A percentile compares a stretch with the other conserved stretches of the same genome.
These are phyloP conservation scores for Populus hybrid DNA, from an alignment of 441 rosid genomes.

Conservation along the genomic window DNA sequence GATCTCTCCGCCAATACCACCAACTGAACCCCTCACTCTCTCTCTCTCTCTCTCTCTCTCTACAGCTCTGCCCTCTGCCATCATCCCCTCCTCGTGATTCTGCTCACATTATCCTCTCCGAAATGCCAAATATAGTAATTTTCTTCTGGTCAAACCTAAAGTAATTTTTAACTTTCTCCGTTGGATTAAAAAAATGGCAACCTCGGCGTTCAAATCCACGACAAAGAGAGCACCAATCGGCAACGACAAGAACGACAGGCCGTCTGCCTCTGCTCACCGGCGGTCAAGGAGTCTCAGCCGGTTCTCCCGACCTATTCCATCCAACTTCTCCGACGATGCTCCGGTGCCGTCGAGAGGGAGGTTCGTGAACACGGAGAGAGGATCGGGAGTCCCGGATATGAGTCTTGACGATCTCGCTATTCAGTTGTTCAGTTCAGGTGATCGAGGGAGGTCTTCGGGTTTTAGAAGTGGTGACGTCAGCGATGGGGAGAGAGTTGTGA, in stretches of 20 bases:
- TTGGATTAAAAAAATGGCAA: constrained; percentile 48
- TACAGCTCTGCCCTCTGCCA: neutral
- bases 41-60: neutral
- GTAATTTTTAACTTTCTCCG: neutral
- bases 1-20: constrained; percentile 49
- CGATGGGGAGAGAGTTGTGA: constrained; percentile 24
- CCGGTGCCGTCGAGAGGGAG: constrained; percentile 58
- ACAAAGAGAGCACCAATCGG: constrained; percentile 46
- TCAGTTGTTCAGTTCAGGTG: constrained; percentile 62
- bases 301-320: constrained; percentile 54
- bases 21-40: neutral
- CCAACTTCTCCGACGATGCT: constrained; percentile 35
- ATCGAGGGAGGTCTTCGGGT: constrained; percentile 44
- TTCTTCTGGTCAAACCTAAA: neutral
- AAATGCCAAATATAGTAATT: neutral
- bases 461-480: constrained; percentile 30
- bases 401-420: constrained; percentile 84
- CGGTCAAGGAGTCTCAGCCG: constrained; percentile 89
- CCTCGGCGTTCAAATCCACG: constrained; percentile 72
- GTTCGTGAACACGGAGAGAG: constrained; percentile 81
- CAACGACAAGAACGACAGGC: constrained; percentile 17
- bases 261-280: constrained; percentile 49
- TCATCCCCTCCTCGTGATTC: neutral
- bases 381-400: constrained; percentile 72
- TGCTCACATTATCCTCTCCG: neutral